Evolutionary conservation across 106 monocot genomes (phyloP), one percentile per base, ranked within the genome.

Genomic region (Chionographis japonica): DNA sequence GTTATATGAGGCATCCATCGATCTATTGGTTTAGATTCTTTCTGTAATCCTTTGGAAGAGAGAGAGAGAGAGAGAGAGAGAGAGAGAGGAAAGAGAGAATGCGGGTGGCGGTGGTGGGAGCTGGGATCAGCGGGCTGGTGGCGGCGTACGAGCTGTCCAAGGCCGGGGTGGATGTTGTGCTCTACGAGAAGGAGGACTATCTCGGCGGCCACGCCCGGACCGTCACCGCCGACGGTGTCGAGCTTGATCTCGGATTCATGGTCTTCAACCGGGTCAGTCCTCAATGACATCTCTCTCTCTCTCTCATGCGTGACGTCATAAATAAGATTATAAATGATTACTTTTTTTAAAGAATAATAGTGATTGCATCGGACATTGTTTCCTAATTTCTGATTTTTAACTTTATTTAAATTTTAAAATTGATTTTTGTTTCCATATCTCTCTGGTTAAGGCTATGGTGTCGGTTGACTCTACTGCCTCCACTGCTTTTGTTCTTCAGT

Each of bases 241-340:
- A 88, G 38, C 53, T 92, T 8, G 91, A 92, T 62, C 82, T 92
- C 40, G 91, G 91, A 6, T 87, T 92, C 80, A 92, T 92, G 91
- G 85, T 85, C 69, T 91, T 91, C 77, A 91, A 91, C 68, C 67
- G 87, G 71, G 91, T 91, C 27, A 27, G 27, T 27, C 27, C 27
- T 27, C 27, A 27, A 27, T 27, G 13, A 5, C 61, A 54, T 8
- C 12, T 56, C 12, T 6, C 15, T 16, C n/a, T 46, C 41, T 42
- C 64, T 53, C 46, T 46, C 46, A 10, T 46, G 46, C 27, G 27
- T 27, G 27, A 27, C 27, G 27, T 27, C 27, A 27, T 27, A 27
- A 27, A 27, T 27, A 27, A 27, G 27, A 27, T 27, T 27, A 27
- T 27, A 27, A 27, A 27, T 27, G 1, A 27, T 27, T 27, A 27